phyloP scores from a whole-genome alignment of 257 asterid species.

The Paraleonurus japonicus region DNA sequence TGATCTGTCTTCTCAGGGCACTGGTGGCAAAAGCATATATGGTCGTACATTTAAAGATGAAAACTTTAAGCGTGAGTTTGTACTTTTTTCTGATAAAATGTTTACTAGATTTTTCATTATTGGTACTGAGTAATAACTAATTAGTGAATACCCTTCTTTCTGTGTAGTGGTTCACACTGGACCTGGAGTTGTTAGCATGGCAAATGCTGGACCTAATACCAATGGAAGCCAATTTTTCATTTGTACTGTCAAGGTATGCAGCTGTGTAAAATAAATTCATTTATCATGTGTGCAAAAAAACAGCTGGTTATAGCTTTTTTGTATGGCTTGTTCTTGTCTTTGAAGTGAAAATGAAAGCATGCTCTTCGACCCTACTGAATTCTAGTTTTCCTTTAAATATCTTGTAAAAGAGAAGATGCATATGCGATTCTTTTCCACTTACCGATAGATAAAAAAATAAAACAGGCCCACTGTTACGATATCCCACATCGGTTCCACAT shows the following conservation, averaged over 20 bases:
- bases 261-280: background rate
- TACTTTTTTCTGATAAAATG: conserved; percentile 12
- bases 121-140: background rate
- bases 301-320: background rate
- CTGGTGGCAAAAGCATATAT: conserved; percentile 96
- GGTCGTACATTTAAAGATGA: conserved; percentile 96
- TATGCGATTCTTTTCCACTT: background rate
- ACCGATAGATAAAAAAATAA: background rate
- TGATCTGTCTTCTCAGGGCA: conserved; percentile 53
- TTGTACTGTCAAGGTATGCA: conserved; percentile 81
- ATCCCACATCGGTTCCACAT: too few species aligned
- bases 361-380: background rate
- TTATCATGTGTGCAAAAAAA: background rate
- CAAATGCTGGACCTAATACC: conserved; percentile 97
- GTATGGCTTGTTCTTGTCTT: background rate
- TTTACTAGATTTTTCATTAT: conserved; percentile 9
- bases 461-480: too few species aligned
- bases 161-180: conserved; percentile 85
- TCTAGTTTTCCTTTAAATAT: background rate
- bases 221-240: conserved; percentile 98
- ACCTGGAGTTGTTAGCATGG: conserved; percentile 98
- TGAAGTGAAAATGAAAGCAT: conserved; percentile 1
- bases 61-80: conserved; percentile 79
- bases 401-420: background rate
- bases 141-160: conserved; percentile 9